A percentile compares a stretch with the other conserved stretches of the same genome.
These are phyloP conservation scores for Neocallimastix lanati DNA, from an alignment of 192 early-diverging fungal genomes.

Conservation along the genomic window DNA sequence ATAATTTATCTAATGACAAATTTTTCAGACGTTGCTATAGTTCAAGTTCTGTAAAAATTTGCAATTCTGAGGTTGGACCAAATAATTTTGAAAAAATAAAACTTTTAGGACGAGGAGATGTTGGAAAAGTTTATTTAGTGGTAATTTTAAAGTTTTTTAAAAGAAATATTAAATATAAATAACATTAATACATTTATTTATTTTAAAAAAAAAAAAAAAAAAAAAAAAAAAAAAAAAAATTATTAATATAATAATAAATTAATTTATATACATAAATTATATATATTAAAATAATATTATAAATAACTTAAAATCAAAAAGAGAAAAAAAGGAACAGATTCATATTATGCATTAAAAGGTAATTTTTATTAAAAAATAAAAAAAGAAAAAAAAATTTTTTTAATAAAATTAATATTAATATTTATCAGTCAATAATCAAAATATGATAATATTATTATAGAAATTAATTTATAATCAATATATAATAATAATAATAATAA, in stretches of 20 bases:
- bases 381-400: no score
- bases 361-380: background rate
- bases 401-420: no score
- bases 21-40: constrained; percentile 61
- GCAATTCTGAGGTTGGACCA: constrained; percentile 65
- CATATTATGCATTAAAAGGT: constrained; percentile 94
- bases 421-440: no score
- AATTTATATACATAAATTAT: background rate
- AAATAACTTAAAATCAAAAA: background rate
- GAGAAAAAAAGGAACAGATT: constrained; percentile 41
- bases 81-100: constrained; percentile 73
- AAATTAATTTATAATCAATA: no score
- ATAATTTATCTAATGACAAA: background rate
- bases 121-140: constrained; percentile 91
- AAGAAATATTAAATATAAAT: no score
- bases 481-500: no score
- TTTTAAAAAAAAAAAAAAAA: no score
- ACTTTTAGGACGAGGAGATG: constrained; percentile 90
- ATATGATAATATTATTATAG: no score
- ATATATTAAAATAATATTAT: background rate
- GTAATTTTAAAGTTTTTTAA: constrained; percentile 32
- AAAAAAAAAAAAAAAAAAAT: no score
- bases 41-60: constrained; percentile 52
- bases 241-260: background rate
- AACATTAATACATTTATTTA: no score